Base-by-base conservation (phyloP, 2,329 filamentous ascomycete genomes). In the Cercospora beticola region DNA sequence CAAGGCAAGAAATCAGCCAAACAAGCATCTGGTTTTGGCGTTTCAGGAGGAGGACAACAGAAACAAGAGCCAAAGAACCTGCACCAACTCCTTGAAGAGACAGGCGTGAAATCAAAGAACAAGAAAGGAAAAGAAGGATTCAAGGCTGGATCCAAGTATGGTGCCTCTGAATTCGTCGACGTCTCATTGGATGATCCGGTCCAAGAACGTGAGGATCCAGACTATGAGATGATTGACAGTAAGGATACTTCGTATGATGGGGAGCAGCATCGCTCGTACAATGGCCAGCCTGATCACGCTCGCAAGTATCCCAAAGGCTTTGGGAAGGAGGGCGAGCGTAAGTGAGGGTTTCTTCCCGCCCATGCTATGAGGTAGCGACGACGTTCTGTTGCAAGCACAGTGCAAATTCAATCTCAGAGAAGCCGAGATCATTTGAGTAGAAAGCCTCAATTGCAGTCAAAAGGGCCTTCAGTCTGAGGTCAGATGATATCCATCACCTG, bases 241-340 rank as follows among this genome's bases (percentile, higher is more conserved):
- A n/a, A 36, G 4, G 70, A 72, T 54, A 69, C 67, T 49, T 58
- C 58, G 26, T 36, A 65, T n/a, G 21, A 59, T 14, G 62, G 62
- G 4, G 30, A 49, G 21, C 33, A 58, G 16, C 63, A 73, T 52
- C 70, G 71, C 2, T 68, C 72, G n/a, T 64, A 66, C 56, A 71
- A 69, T 59, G 54, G 59, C 52, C 71, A 73, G 16, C 56, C 68
- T 14, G 72, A 74, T 52, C 70, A 72, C 14, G 54, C 40, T 54
- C 66, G 65, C 23, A 74, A 74, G 60, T 74, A 74, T 49, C 64
- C 65, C 10, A 58, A 71, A 31, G 60, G 30, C 58, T 68, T 70
- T 49, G 70, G 66, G 4, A 62, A 68, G 61, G 60, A 62, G 5
- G 6, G 26, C 8, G 40, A 49, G 21, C 36, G 61, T 52, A 65